Evolutionary conservation across 441 rosid genomes (phyloP).

Genomic region (Sinapis alba): DNA sequence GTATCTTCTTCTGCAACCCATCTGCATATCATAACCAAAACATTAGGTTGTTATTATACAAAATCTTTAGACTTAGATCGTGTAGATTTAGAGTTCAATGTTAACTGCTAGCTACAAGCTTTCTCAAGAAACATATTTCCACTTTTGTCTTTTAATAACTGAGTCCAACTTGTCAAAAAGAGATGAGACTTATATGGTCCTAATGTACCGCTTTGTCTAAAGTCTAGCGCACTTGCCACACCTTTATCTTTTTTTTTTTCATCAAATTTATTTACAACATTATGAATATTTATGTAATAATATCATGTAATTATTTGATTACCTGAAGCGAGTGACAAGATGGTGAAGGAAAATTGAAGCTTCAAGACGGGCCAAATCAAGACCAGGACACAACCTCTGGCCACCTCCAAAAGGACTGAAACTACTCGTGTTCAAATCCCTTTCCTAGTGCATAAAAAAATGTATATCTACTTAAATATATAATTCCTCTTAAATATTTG

Average conservation of each 20-base stretch:
- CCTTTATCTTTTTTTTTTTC: not conserved
- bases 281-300: not conserved
- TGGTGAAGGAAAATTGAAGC: conserved; percentile 88
- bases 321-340: conserved; percentile 91
- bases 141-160: not conserved
- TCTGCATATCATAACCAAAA: conserved; percentile 45
- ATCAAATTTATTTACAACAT: not conserved
- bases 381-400: conserved; percentile 93
- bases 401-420: conserved; percentile 99
- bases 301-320: conserved; percentile 5
- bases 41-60: not conserved
- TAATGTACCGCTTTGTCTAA: conserved; percentile 16
- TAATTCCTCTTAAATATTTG: not conserved
- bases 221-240: conserved; percentile 13
- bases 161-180: conserved; percentile 28
- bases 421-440: conserved; percentile 52
- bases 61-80: not conserved
- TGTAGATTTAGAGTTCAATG: not conserved
- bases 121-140: not conserved
- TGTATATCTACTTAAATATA: not conserved
- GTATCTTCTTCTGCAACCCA: conserved; percentile 91
- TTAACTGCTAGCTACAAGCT: not conserved
- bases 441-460: conserved; percentile 48
- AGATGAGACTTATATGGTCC: conserved; percentile 24
- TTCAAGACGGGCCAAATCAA: conserved; percentile 96